Percentiles rank a stretch among this genome's conserved stretches.
phyloP scores from a whole-genome alignment of 2,329 filamentous ascomycete genomes.

The Colletotrichum filicis region DNA sequence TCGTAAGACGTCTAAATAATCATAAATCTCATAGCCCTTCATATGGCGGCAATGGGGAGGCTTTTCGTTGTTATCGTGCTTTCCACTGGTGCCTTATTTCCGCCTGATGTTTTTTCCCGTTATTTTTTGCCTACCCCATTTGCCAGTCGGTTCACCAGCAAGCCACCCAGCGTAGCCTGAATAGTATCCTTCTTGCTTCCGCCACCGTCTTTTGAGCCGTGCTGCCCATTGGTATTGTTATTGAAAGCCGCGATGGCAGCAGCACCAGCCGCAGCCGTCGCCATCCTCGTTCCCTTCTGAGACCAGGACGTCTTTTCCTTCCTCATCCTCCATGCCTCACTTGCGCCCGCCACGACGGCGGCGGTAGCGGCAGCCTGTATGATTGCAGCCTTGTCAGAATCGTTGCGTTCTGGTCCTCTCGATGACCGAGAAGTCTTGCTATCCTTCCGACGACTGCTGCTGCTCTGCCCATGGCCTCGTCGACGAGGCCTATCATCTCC shows the following conservation, averaged over 20 bases:
- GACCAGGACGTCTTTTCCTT: constrained; percentile 32
- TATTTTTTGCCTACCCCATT: neutral
- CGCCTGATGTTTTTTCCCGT: neutral
- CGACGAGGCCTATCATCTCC: constrained; percentile 17
- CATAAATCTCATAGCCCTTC: neutral
- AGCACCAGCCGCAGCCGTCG: constrained; percentile 34
- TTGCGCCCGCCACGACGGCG: constrained; percentile 31
- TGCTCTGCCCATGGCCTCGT: neutral
- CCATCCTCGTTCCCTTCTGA: constrained; percentile 31
- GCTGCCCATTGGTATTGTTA: neutral
- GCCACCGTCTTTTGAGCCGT: neutral
- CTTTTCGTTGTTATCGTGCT: neutral
- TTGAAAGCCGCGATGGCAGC: constrained; percentile 36
- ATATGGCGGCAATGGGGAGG: no score
- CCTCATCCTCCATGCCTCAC: constrained; percentile 33
- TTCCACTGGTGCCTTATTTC: neutral
- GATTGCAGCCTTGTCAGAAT: constrained; percentile 22
- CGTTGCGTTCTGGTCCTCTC: neutral
- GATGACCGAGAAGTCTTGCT: neutral
- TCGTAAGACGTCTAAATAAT: neutral
- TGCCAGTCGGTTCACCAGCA: constrained; percentile 32
- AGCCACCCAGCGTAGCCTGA: constrained; percentile 32
- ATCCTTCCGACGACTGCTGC: neutral
- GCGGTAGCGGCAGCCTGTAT: constrained; percentile 32
- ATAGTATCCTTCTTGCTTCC: constrained; percentile 20